Conservation (phyloP, 352 stramenopile species). For the Bremia lactucae region DNA sequence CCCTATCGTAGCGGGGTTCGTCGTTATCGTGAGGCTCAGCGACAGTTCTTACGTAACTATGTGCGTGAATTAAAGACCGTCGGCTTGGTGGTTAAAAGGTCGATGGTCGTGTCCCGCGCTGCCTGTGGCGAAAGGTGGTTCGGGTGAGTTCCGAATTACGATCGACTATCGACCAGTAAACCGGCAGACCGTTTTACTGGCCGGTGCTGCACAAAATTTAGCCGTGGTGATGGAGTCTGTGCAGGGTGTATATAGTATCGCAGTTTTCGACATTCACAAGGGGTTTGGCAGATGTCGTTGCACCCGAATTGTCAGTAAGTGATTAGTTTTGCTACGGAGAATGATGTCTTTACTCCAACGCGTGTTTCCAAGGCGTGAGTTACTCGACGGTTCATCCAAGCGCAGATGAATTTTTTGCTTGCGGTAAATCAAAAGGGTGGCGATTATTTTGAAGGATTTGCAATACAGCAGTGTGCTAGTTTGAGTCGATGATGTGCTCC, state of each 20-base stretch:
- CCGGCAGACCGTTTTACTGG: neutral
- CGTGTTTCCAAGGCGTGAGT: neutral
- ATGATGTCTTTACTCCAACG: neutral
- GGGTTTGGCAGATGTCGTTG: conserved; percentile 6
- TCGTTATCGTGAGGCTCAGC: conserved; percentile 1
- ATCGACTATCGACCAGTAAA: conserved; percentile 6
- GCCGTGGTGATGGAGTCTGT: neutral
- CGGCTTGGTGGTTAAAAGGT: neutral
- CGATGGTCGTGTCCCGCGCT: neutral
- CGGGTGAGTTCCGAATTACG: conserved; percentile 1
- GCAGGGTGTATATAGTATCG: neutral
- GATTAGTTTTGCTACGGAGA: conserved; percentile 2
- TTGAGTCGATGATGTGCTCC: conserved; percentile 2
- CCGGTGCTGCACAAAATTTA: neutral
- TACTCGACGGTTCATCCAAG: neutral
- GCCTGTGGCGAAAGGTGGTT: neutral
- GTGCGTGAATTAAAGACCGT: neutral
- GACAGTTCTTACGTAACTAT: conserved; percentile 2
- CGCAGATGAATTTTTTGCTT: conserved; percentile 1
- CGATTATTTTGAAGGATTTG: too few relatives aligned
- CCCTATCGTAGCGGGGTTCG: conserved; percentile 4
- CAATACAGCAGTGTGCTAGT: neutral
- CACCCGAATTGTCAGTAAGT: neutral
- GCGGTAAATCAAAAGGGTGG: too few relatives aligned
- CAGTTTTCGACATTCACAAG: conserved; percentile 5